Base-by-base conservation (phyloP, 1,139 yeast species). In the Lodderomyces jiufengensis region DNA sequence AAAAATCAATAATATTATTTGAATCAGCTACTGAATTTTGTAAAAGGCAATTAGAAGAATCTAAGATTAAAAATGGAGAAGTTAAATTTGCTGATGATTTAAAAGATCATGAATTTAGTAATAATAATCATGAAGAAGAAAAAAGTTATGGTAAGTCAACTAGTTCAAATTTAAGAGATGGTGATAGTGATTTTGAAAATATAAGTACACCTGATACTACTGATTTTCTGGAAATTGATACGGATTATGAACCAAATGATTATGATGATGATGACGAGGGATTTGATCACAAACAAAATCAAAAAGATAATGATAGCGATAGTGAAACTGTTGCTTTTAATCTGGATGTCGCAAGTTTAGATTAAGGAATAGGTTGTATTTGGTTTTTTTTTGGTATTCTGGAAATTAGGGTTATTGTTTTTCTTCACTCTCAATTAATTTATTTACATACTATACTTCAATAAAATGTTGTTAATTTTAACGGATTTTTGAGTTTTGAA, bases 11-110 rank as follows among this genome's bases (percentile, higher is more conserved):
- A 32, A 40, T 47, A 7, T 28, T 55, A 14, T 54, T 67, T 26
- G 64, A 61, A 39, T 52, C 45, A 24, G 72, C 70, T 6, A 70
- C 71, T 12, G 56, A 60, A 26, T 57, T 45, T 39, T 66, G 70
- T 41, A 54, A 56, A 38, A 42, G 50, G n/a, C 50, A 51, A 33
- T 44, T 61, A 18, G 55, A 57, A 25, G 54, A 54, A 37, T 48
- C 48, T 11, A 52, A 40, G 18, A 24, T 30, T 3, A 48, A 46
- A 5, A 50, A 48, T 31, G 12, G 13, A 9, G 42, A 46, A 40
- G 43, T 43, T 10, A 49, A 51, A 25, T 63, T 52, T 49, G 68
- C 70, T 5, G 58, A 50, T 16, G 50, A 48, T 14, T 50, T 55
- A 33, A 56, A 48, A 18, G 64, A 61, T 33, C 52, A 50, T 26